Evolutionary conservation across 2,329 filamentous ascomycete species (phyloP).

Genomic region (Thermoascus crustaceus): DNA sequence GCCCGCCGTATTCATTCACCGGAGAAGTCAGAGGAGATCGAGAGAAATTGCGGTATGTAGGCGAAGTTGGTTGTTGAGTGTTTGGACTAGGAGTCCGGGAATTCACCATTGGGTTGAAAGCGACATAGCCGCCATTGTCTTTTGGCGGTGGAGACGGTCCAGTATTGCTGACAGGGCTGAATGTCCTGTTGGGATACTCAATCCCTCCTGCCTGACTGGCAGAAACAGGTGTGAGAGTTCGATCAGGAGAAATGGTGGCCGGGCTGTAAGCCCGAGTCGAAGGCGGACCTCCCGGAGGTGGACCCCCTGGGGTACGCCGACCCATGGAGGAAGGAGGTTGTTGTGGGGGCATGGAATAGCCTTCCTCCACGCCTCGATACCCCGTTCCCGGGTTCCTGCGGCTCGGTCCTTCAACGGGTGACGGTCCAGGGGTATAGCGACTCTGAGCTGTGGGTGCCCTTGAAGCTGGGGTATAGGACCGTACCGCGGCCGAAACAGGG

Average conservation of each 20-base stretch:
- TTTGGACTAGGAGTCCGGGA: too few relatives aligned
- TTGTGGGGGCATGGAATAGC: constrained; percentile 12
- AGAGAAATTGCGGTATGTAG: too few relatives aligned
- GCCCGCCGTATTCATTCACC: too few relatives aligned
- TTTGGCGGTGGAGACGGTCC: constrained; percentile 6
- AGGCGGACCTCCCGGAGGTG: not conserved
- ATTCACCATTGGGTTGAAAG: constrained; percentile 10
- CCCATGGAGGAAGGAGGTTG: constrained; percentile 8
- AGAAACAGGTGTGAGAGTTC: too few relatives aligned
- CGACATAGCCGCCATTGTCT: constrained; percentile 7
- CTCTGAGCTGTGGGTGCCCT: constrained; percentile 17
- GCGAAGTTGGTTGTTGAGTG: too few relatives aligned
- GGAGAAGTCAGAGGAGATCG: too few relatives aligned
- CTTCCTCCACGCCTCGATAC: constrained; percentile 17
- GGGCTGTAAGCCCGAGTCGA: too few relatives aligned
- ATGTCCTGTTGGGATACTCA: not conserved
- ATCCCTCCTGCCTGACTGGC: not conserved
- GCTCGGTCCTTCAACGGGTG: constrained; percentile 16
- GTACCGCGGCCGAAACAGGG: constrained; percentile 17
- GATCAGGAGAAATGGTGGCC: too few relatives aligned
- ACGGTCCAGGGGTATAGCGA: constrained; percentile 18
- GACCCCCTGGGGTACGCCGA: constrained; percentile 9
- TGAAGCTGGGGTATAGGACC: constrained; percentile 17
- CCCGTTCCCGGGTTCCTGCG: constrained; percentile 10
- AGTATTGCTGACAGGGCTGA: constrained; percentile 4